Evolutionary conservation across 805 yeast species (phyloP).

Genomic region (Schwanniomyces vanrijiae): DNA sequence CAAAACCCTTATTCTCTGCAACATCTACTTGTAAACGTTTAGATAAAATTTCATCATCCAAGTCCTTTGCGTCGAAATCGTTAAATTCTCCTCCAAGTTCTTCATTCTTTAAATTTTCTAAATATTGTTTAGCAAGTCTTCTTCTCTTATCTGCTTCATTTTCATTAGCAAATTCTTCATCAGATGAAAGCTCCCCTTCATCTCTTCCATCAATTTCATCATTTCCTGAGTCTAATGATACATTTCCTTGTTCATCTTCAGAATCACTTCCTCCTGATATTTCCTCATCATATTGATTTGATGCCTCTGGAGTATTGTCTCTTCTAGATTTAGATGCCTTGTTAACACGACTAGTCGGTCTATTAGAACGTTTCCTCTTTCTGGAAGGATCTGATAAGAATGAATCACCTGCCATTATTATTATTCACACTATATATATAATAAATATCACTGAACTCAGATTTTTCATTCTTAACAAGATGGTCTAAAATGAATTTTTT

Average conservation of each 20-base stretch:
- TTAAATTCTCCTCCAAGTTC: conserved; percentile 42
- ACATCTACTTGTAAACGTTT: conserved; percentile 83
- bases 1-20: conserved; percentile 83
- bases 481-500: not conserved
- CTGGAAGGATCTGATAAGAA: conserved; percentile 61
- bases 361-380: conserved; percentile 44
- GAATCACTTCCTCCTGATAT: conserved; percentile 51
- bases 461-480: not conserved
- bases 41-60: conserved; percentile 83
- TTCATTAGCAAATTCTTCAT: conserved; percentile 73
- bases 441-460: not conserved
- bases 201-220: conserved; percentile 39
- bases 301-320: conserved; percentile 7
- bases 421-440: not conserved
- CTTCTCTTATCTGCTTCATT: conserved; percentile 92
- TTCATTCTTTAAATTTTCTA: conserved; percentile 72
- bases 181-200: conserved; percentile 50
- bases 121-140: conserved; percentile 88
- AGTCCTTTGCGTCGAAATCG: conserved; percentile 81
- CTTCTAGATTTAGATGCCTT: conserved; percentile 18
- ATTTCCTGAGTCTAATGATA: conserved; percentile 36
- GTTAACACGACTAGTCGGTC: conserved; percentile 13
- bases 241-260: conserved; percentile 48
- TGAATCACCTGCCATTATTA: conserved; percentile 55
- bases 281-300: conserved; percentile 46